Base-by-base conservation (phyloP, 495 filamentous ascomycete genomes). In the Aspergillus indologenus region DNA sequence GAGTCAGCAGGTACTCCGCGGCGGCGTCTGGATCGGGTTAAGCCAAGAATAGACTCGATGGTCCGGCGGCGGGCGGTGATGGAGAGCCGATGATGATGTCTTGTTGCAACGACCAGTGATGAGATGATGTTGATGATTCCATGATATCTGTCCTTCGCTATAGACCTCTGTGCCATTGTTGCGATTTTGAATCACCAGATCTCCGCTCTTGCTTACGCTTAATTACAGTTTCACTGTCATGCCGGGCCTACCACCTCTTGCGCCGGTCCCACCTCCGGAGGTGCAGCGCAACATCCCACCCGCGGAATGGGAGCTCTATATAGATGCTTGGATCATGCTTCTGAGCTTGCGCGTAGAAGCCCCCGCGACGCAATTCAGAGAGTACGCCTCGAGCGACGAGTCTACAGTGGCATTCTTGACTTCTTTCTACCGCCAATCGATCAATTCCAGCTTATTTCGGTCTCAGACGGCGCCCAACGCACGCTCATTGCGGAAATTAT, bases 301-400 rank as follows among this genome's bases (percentile, higher is more conserved):
- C 1, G 73, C 81, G 29, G 90, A 95, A 71, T 95, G 91, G 91
- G 82, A 87, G 55, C 77, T 81, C 34, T 92, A 87, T 68, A 70
- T 94, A 18, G 85, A 90, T 67, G 87, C 89, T 45, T 96, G 91
- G 91, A 71, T 87, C 19, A 66, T 82, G 9, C 75, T 95, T 3
- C 68, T 85, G 22, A 79, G 84, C 24, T 77, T 83, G 46, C 82
- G 90, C 61, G 69, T 96, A 9, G 82, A 80, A 29, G 62, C 87
- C 2, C 68, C 85, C 3, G 73, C 78, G 18, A 60, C 81, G 43
- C 72, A 80, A 2, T 89, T 91, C 58, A 43, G 61, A 52, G 61
- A 66, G 22, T 62, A 72, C 22, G 80, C 85, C 1, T 44, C 65
- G 7, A 76, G 81, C 44, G 84, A 89, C 61, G 73, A 73, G 47